Evolutionary conservation across 495 filamentous ascomycete genomes (phyloP), one percentile per base, ranked within the genome.

Genomic region (Aspergillus baeticus): DNA sequence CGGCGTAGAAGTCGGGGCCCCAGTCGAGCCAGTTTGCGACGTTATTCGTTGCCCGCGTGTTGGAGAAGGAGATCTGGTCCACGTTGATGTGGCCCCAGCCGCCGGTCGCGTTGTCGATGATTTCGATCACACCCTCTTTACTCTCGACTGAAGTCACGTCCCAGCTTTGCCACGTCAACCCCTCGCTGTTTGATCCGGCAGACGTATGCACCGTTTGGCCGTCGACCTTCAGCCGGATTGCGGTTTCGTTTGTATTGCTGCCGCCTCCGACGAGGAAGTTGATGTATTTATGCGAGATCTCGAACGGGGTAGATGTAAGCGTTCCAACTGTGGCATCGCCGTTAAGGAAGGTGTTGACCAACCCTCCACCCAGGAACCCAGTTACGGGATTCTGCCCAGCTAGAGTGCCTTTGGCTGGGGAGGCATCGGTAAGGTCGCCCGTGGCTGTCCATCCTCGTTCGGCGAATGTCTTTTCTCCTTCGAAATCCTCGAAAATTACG

Each of bases 1-100:
- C 79, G 20, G 82, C 82, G 56, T 84, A 84, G 59, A 77, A 81
- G 62, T 84, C 82, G 37, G 83, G 83, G n/a, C 72, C 79, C 55
- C 80, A 83, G 65, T 85, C 81, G 44, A 82, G 58, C 61, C 69
- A 72, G 50, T 67, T 70, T 10, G 63, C 51, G 37, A n/a, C n/a
- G n/a, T n/a, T 17, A n/a, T 35, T 35, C 26, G 3, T 36, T 3
- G 46, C 46, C 14, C 11, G n/a, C 11, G n/a, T 20, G 11, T 49
- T 20, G 14, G 46, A 49, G 46, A 49, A 49, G 46, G 46, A 49
- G 17, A 49, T 49, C 31, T 35, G 2, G 20, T 49, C 46, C 6
- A 49, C 17, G 10, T 17, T 33, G 15, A 49, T 33, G 36, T 49
- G 46, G 31, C 46, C 46, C 46, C 46, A 49, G 46, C 46, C 46